Evolutionary conservation across 768 basidiomycete genomes (phyloP), one percentile per base, ranked within the genome.

Genomic region (Tephrocybe sp.): DNA sequence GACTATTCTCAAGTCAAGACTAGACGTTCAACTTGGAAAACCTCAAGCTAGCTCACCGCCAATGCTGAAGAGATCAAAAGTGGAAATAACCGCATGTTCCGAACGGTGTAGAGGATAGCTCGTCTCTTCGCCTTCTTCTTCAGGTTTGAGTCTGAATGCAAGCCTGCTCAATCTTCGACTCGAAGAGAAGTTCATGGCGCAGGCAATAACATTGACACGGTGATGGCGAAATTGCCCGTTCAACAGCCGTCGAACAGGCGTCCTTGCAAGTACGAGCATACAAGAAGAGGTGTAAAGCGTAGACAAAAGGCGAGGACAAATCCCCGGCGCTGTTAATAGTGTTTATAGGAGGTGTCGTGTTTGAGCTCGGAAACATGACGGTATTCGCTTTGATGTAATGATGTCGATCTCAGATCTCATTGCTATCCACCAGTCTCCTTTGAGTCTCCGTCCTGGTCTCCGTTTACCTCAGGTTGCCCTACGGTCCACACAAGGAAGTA

Each of bases 61-160:
- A 54, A 94, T 88, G 59, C 86, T 89, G 72, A 95, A 94, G 45
- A 95, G 73, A 66, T 97, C 94, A 62, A 94, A 95, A 1, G 93
- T 84, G 1, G 90, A 92, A 46, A 95, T 94, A 55, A 94, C 93
- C 4, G 93, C 93, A 73, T 94, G 91, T 45, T 91, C 84, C 12
- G 81, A 75, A 22, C 71, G 66, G 33, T 67, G 67, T 21, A 59
- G 64, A 19, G 50, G 45, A 21, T 50, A 40, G 22, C 46, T 54
- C n/a, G 47, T 40, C 12, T 44, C 8, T 23, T 45, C 44, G 13
- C 45, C 50, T 11, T 47, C 50, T 15, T 55, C 45, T 27, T 49
- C 41, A 30, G 38, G 46, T 33, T 48, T 48, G 11, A 43, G 39
- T 21, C 47, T 24, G 19, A 53, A 40, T 24, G 52, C 52, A n/a